These are phyloP conservation scores for Suhomyces vadensis DNA, from an alignment of 805 yeast genomes.

Conservation along the genomic window DNA sequence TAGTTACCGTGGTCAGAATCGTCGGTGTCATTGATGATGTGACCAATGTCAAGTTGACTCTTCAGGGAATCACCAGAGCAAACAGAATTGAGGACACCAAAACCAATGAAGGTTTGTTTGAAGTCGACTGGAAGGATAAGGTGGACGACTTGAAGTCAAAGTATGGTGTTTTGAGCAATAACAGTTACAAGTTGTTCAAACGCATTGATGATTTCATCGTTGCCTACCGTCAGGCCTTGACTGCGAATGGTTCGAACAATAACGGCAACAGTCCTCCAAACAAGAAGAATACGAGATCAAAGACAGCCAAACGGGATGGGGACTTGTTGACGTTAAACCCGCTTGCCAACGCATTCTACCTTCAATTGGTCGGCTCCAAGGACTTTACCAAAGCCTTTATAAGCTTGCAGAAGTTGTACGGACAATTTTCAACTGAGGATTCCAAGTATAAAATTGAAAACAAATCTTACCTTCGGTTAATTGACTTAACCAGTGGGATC, in stretches of 20 bases:
- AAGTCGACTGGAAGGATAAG: conserved; percentile 25
- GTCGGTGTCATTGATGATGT: conserved; percentile 48
- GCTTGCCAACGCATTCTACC: conserved; percentile 54
- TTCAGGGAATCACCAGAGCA: conserved; percentile 54
- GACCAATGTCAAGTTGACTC: conserved; percentile 45
- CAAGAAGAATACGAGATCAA: conserved; percentile 16
- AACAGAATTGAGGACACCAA: conserved; percentile 9
- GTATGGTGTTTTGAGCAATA: conserved; percentile 21
- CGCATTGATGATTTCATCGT: conserved; percentile 41
- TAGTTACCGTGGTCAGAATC: conserved; percentile 47
- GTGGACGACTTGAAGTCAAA: conserved; percentile 18
- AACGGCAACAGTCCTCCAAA: conserved; percentile 4
- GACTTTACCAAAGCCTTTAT: conserved; percentile 48
- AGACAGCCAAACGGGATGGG: conserved; percentile 13
- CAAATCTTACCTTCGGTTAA: conserved; percentile 17
- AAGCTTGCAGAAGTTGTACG: conserved; percentile 38
- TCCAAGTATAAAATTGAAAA: conserved; percentile 10
- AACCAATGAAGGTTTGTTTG: conserved; percentile 29
- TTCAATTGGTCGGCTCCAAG: conserved; percentile 52
- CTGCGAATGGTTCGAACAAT: conserved; percentile 13
- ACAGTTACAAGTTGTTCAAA: conserved; percentile 27
- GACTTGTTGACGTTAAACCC: conserved; percentile 57
- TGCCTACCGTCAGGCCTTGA: conserved; percentile 37
- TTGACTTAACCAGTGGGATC: conserved; percentile 51
- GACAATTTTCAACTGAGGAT: conserved; percentile 20